Conservation (phyloP, 108 stramenopile genomes). For the Poteriospumella lacustris region DNA sequence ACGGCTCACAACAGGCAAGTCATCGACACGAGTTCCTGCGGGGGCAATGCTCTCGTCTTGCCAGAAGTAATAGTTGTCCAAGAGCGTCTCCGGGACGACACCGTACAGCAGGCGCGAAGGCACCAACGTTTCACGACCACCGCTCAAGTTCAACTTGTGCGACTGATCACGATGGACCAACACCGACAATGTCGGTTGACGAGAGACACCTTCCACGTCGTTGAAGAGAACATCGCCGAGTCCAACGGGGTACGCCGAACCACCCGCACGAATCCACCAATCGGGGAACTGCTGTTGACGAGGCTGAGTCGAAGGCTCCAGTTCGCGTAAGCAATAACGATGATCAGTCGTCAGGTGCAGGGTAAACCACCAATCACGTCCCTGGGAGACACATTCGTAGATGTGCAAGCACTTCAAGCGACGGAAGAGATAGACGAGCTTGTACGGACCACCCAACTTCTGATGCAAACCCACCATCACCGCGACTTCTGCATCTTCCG, state of each 20-base stretch:
- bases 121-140: conserved; percentile 32
- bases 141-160: conserved; percentile 31
- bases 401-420: conserved; percentile 37
- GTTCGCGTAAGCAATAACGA: conserved; percentile 35
- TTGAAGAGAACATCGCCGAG: conserved; percentile 12
- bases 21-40: neutral
- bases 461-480: conserved; percentile 33
- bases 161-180: conserved; percentile 23
- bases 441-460: conserved; percentile 34
- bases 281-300: neutral
- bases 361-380: conserved; percentile 34
- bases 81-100: conserved; percentile 27
- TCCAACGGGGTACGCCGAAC: conserved; percentile 28
- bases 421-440: conserved; percentile 38
- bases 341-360: conserved; percentile 35
- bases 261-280: conserved; percentile 33
- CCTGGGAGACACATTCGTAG: conserved; percentile 37
- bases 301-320: conserved; percentile 21
- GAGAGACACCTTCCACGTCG: neutral
- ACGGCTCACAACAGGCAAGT: conserved; percentile 2
- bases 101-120: conserved; percentile 35
- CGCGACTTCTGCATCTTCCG: conserved; percentile 40
- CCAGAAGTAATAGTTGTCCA: conserved; percentile 29
- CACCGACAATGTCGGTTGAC: neutral
- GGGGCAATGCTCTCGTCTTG: conserved; percentile 30